Evolutionary conservation across 768 basidiomycete genomes (phyloP).

Genomic region (Hygrophorus pudorinus): DNA sequence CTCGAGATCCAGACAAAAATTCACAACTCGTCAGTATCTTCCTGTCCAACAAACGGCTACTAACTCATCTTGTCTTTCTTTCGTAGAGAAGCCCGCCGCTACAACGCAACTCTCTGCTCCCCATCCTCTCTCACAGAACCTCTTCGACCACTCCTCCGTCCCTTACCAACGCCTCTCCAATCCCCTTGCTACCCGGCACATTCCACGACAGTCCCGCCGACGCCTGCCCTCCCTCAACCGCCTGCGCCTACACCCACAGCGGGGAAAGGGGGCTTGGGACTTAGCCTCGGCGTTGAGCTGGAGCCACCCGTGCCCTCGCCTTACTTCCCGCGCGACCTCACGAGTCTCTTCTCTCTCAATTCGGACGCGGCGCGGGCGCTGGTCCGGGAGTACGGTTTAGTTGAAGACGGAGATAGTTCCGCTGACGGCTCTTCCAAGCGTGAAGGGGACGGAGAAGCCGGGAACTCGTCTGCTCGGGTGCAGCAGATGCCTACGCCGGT

Average conservation of each 20-base stretch:
- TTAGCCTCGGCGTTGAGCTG: constrained; percentile 5
- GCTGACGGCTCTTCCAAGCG: neutral
- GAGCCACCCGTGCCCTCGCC: constrained; percentile 30
- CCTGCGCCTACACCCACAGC: constrained; percentile 7
- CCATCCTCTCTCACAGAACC: constrained; percentile 27
- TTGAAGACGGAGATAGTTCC: constrained; percentile 9
- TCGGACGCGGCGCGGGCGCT: constrained; percentile 31
- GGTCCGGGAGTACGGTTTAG: constrained; percentile 34
- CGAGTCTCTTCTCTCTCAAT: constrained; percentile 32
- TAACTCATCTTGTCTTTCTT: constrained; percentile 4
- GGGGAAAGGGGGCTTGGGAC: neutral
- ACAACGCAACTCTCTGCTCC: constrained; percentile 28
- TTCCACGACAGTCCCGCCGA: constrained; percentile 13
- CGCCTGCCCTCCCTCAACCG: constrained; percentile 7
- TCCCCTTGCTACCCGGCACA: constrained; percentile 24
- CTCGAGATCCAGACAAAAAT: constrained; percentile 32
- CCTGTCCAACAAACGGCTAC: neutral
- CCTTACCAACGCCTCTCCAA: constrained; percentile 37
- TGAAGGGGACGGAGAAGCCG: neutral
- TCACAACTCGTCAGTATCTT: constrained; percentile 34
- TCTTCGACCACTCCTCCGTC: constrained; percentile 41
- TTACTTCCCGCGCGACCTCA: constrained; percentile 37
- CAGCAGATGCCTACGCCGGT: neutral
- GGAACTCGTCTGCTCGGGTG: neutral
- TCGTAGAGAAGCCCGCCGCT: constrained; percentile 35